Evolutionary conservation across 352 stramenopile genomes (phyloP).

Genomic region (Bremia lactucae): DNA sequence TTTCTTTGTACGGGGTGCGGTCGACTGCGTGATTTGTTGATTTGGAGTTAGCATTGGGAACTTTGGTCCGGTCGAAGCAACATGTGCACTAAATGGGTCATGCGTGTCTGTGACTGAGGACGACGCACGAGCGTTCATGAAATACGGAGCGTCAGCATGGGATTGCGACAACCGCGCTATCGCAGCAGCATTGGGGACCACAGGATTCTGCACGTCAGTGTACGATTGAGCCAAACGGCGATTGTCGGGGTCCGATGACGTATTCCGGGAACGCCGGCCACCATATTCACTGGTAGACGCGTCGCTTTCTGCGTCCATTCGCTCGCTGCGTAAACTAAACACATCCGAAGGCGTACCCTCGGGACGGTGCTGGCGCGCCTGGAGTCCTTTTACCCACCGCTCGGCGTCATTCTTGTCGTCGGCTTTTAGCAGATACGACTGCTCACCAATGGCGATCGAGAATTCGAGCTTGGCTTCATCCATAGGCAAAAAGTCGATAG

Average conservation of each 20-base stretch:
- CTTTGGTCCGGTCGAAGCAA: constrained; percentile 25
- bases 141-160: constrained; percentile 52
- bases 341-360: constrained; percentile 66
- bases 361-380: constrained; percentile 55
- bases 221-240: constrained; percentile 30
- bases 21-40: constrained; percentile 38
- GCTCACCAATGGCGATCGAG: constrained; percentile 76
- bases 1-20: constrained; percentile 12
- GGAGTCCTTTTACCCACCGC: constrained; percentile 41
- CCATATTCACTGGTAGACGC: constrained; percentile 72
- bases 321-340: constrained; percentile 74
- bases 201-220: constrained; percentile 54
- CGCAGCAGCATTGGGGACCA: constrained; percentile 64
- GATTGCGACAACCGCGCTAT: constrained; percentile 38
- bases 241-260: constrained; percentile 47
- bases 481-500: constrained; percentile 52
- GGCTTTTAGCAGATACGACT: constrained; percentile 79
- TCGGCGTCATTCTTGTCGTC: constrained; percentile 57
- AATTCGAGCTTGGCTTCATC: constrained; percentile 66
- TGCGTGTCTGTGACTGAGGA: constrained; percentile 34
- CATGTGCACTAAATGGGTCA: constrained; percentile 45
- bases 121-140: constrained; percentile 35
- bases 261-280: constrained; percentile 19
- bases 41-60: constrained; percentile 77
- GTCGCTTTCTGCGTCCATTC: constrained; percentile 74